These are phyloP conservation scores for Lagenaria siceraria DNA, from an alignment of 306 rosid species.

Conservation along the genomic window DNA sequence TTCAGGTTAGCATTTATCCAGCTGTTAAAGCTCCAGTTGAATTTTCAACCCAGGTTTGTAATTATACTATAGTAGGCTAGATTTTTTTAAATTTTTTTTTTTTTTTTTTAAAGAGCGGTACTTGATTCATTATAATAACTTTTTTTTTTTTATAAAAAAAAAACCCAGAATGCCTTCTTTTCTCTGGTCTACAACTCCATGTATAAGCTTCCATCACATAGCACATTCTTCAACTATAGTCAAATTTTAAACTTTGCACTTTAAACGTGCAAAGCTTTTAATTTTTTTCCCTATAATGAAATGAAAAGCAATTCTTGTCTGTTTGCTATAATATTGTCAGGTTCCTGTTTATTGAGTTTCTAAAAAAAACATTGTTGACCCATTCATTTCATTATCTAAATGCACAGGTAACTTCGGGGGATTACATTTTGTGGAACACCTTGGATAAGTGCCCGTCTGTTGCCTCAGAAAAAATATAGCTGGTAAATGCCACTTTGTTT, in stretches of 20 bases:
- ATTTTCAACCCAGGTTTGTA: conserved; percentile 63
- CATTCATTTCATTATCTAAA: neutral
- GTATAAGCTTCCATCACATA: neutral
- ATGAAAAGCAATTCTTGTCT: neutral
- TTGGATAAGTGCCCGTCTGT: conserved; percentile 65
- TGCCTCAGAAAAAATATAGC: conserved; percentile 19
- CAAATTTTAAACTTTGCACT: neutral
- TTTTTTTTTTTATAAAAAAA: too few species aligned
- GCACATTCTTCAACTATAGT: neutral
- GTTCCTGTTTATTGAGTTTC: neutral
- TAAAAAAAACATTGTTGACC: neutral
- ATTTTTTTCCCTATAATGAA: neutral
- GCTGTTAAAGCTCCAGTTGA: conserved; percentile 85
- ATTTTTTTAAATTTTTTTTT: neutral
- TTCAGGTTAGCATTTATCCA: conserved; percentile 86
- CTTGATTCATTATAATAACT: too few species aligned
- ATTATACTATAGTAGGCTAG: neutral
- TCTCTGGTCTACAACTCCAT: neutral
- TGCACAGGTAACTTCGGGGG: conserved; percentile 64
- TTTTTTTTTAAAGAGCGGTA: too few species aligned
- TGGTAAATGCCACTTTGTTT: neutral
- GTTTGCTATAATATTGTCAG: neutral
- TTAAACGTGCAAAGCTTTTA: neutral
- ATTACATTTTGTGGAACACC: conserved; percentile 90
- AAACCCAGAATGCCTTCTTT: neutral